These are phyloP conservation scores for Aspergillus versicolor DNA, from an alignment of 2,329 filamentous ascomycete genomes.

Conservation along the genomic window DNA sequence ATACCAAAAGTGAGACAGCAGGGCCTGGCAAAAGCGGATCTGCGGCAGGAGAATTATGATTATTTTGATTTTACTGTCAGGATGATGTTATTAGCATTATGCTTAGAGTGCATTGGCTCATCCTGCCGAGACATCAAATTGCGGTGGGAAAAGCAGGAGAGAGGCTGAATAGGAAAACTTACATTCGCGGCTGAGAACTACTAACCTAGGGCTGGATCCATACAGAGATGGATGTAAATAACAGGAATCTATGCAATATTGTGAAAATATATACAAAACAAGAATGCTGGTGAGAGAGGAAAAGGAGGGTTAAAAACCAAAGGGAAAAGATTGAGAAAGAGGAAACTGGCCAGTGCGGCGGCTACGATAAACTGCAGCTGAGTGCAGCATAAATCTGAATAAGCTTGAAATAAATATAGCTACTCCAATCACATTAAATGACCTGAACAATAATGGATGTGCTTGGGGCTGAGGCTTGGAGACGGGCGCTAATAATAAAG, in stretches of 20 bases:
- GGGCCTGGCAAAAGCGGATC: conserved; percentile 27
- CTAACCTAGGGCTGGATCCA: not conserved
- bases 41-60: conserved; percentile 16
- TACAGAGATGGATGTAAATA: not conserved
- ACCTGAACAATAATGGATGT: not conserved
- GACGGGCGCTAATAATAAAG: conserved; percentile 2
- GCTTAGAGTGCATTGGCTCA: conserved; percentile 10
- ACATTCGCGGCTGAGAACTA: not conserved
- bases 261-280: conserved; percentile 1
- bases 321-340: not conserved
- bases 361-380: not conserved
- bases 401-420: conserved; percentile 4
- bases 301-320: not conserved
- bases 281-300: not conserved
- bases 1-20: conserved; percentile 27
- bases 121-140: conserved; percentile 28
- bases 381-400: conserved; percentile 5
- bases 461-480: conserved; percentile 1
- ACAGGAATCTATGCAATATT: not conserved
- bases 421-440: conserved; percentile 2
- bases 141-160: conserved; percentile 14
- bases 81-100: conserved; percentile 14
- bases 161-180: conserved; percentile 6
- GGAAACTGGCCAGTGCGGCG: not conserved
- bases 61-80: conserved; percentile 11